Base-by-base conservation (phyloP, 2,329 filamentous ascomycete species). In the Cladobotryum protrusum region DNA sequence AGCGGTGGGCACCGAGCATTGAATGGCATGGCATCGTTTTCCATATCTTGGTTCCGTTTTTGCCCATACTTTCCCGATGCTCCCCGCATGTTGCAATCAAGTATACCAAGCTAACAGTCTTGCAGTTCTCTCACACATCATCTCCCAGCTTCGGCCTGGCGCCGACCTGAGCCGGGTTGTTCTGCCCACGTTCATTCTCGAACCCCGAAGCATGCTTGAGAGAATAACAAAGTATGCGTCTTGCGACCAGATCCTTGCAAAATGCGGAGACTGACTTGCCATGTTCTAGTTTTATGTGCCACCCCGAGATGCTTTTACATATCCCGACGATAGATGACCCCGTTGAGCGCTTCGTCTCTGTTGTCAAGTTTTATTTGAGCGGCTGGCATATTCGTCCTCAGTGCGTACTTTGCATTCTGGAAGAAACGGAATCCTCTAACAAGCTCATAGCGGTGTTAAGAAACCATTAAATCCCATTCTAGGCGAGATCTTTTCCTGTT, bases 331-430 rank as follows among this genome's bases (percentile, higher is more conserved):
- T 96, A 59, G 87, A 97, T 46, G 92, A 99, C 63, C 92, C 93
- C 1, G 75, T 89, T 50, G 76, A 92, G 63, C 83, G 93, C 66
- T 99, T 99, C 64, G 83, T 97, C 29, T 88, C 90, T 13, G 93
- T 99, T 45, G 89, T 96, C 65, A 96, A 95, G 71, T 99, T 99
- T 69, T 99, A 99, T 69, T 76, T 99, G 41, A 96, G 90, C 68
- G 93, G 93, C 62, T 99, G 93, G 93, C 93, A 99, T 68, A 96
- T 99, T 66, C 93, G 92, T 70, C 93, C 93, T 63, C 87, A 90
- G 89, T 95, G 80, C 64, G 87, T 77, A 29, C 49, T 34, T 13
- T 47, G 17, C 40, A 17, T 37, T n/a, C 18, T 12, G 20, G 45
- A 41, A 17, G 1, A 17, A 19, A 6, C 19, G 34, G 54, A 51